Percentiles rank a stretch among this genome's conserved stretches.
Evolutionary conservation across 257 asterid species (phyloP).

Genomic region (Solanum rostratum): DNA sequence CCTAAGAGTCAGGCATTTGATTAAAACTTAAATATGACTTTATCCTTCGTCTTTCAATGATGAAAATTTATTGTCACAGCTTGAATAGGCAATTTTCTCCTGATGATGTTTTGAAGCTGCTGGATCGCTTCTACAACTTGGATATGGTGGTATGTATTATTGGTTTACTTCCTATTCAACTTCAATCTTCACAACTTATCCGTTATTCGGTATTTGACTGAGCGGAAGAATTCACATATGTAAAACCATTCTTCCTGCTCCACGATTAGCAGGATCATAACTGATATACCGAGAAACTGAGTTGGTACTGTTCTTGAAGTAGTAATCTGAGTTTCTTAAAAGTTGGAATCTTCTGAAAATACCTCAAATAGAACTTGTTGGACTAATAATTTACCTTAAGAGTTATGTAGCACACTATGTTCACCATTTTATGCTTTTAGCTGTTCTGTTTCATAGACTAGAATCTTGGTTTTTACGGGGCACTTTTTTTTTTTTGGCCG

Average conservation of each 20-base stretch:
- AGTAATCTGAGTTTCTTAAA: background rate
- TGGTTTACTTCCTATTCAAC: too few relatives aligned
- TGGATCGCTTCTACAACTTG: conserved; percentile 84
- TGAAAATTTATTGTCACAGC: conserved; percentile 26
- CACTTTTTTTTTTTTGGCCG: background rate
- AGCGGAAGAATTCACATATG: background rate
- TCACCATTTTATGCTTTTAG: background rate
- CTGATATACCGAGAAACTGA: background rate
- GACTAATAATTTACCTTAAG: background rate
- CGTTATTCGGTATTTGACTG: background rate
- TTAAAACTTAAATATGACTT: too few relatives aligned
- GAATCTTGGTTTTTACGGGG: background rate
- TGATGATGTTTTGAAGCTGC: conserved; percentile 72
- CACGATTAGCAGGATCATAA: background rate
- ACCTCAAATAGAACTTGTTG: background rate
- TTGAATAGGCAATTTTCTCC: conserved; percentile 63
- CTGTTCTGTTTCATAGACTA: background rate
- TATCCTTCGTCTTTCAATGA: background rate
- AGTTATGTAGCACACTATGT: background rate
- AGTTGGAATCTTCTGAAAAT: background rate
- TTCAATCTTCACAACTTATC: background rate
- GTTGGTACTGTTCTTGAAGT: background rate
- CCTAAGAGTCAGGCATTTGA: background rate
- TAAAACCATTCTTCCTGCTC: background rate
- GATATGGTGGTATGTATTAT: too few relatives aligned